Evolutionary conservation across 225 moss, liverwort and hornwort species (phyloP), one percentile per base, ranked within the genome.

Genomic region (Pseudisothecium myosuroides): DNA sequence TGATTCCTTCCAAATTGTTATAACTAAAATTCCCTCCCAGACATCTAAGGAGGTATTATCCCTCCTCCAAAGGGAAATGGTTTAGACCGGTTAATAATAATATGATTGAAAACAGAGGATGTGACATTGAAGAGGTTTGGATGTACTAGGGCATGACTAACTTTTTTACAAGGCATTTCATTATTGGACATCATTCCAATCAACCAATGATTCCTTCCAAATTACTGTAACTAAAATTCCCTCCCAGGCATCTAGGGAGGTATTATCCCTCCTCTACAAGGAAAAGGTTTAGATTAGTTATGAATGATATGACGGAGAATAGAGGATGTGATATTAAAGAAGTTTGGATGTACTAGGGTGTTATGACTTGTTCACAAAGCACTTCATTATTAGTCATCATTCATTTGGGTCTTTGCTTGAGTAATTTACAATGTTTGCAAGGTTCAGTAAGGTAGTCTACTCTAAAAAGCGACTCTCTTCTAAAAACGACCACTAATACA

Each of bases 61-160:
- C 10, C 1, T 22, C 22, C 0, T 37, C 7, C 4, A 68, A 4
- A 0, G 14, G 14, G 0, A 0, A 69, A 24, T 23, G 39, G 3
- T 14, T 69, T 24, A 24, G 1, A 39, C 2, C 0, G 8, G 0
- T 24, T 69, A 39, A 14, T 2, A 69, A 69, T 24, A 5, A 2
- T 39, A 39, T 27, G 14, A 26, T 0, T 71, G 0, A 39, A 5
- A 69, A 24, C 1, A 71, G 2, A 41, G 5, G 15, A 50, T 41
- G 45, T 45, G 45, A 45, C 8, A 45, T 45, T 45, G 8, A 45
- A 45, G 45, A 45, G 8, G 45, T 45, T 45, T 45, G 45, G 45
- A 45, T 45, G 45, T 45, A 45, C 45, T 8, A 45, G 8, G 45
- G 45, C 45, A 45, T 45, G 45, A 45, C 45, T 45, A 8, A 45